A percentile compares a stretch with the other conserved stretches of the same genome.
phyloP scores from a whole-genome alignment of 345 rosid species.

The Orychophragmus violaceus region DNA sequence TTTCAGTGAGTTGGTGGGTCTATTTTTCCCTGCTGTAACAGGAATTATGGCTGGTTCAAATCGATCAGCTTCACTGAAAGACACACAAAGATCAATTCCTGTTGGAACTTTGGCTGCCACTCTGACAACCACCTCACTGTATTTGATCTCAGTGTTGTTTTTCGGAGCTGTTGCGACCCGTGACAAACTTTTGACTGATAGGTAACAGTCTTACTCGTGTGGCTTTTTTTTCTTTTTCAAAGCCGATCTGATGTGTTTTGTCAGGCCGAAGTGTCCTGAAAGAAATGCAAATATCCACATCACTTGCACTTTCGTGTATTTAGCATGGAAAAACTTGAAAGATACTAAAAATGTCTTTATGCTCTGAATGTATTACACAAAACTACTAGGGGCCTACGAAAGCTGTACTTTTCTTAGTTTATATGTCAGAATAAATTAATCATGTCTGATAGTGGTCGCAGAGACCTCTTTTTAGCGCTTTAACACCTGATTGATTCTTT shows the following conservation, averaged over 20 bases:
- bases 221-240: neutral
- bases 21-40: slow-evolving; percentile 98
- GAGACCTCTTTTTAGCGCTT: slow-evolving; percentile 3
- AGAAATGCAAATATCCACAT: neutral
- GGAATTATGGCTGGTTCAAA: slow-evolving; percentile 99
- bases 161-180: slow-evolving; percentile 94
- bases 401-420: neutral
- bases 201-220: slow-evolving; percentile 39
- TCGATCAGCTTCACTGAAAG: slow-evolving; percentile 91
- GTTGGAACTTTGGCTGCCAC: slow-evolving; percentile 95
- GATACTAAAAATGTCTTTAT: neutral
- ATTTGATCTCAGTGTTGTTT: slow-evolving; percentile 66
- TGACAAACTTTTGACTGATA: slow-evolving; percentile 82
- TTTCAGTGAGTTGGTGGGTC: slow-evolving; percentile 88
- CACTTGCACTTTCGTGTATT: neutral
- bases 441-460: neutral
- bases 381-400: neutral
- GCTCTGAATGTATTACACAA: slow-evolving; percentile 2
- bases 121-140: slow-evolving; percentile 70
- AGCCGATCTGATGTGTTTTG: slow-evolving; percentile 1
- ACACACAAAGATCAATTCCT: slow-evolving; percentile 95
- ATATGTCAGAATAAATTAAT: slow-evolving; percentile 1
- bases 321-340: slow-evolving; percentile 7
- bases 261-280: slow-evolving; percentile 8
- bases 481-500: neutral